Conservation (phyloP, 2,329 filamentous ascomycete species). For the Aspergillus ibericus region DNA sequence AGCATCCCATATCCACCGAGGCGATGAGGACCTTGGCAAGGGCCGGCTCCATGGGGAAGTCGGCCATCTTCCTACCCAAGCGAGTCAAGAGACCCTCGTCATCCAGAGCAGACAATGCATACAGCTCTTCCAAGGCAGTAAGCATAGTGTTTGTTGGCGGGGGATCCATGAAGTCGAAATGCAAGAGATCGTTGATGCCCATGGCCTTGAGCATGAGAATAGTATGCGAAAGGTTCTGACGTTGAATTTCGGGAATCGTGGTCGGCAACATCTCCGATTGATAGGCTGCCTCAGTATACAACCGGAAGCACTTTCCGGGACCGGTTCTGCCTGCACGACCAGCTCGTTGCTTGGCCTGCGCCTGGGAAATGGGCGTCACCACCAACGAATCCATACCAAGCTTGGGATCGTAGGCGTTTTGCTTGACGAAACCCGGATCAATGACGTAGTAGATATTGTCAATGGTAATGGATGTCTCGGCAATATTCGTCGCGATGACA, state of each 20-base stretch:
- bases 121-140: conserved; percentile 90
- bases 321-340: conserved; percentile 92
- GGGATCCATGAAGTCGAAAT: conserved; percentile 99
- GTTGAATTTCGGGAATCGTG: conserved; percentile 92
- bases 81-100: conserved; percentile 93
- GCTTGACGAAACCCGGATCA: conserved; percentile 96
- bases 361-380: conserved; percentile 93
- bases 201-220: conserved; percentile 99
- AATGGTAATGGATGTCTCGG: conserved; percentile 96
- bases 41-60: conserved; percentile 96
- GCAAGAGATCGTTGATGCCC: conserved; percentile 95
- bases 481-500: conserved; percentile 97
- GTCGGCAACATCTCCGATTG: conserved; percentile 97
- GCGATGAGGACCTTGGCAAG: conserved; percentile 88
- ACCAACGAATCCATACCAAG: conserved; percentile 96
- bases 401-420: conserved; percentile 95
- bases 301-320: conserved; percentile 90
- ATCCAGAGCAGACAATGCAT: conserved; percentile 85
- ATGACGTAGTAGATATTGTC: conserved; percentile 97
- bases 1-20: conserved; percentile 82
- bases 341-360: conserved; percentile 90
- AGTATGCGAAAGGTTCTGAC: conserved; percentile 86
- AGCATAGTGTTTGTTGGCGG: conserved; percentile 98
- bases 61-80: conserved; percentile 93
- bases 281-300: conserved; percentile 94